These are phyloP conservation scores for Talaromyces albobiverticillius DNA, from an alignment of 2,329 filamentous ascomycete genomes.

Conservation along the genomic window DNA sequence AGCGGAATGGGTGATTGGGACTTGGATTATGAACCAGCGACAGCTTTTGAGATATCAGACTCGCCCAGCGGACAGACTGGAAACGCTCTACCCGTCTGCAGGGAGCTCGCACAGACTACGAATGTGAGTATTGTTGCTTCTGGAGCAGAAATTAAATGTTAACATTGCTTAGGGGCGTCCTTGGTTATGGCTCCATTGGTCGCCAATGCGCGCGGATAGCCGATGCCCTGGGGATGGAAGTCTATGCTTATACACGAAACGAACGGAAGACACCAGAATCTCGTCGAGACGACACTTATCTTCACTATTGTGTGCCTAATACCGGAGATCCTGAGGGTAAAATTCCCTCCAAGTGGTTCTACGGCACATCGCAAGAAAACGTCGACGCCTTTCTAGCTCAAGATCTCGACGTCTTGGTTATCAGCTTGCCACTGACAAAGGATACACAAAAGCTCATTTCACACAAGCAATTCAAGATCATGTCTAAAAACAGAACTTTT, in stretches of 20 bases:
- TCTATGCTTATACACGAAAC: slow-evolving; percentile 71
- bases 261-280: slow-evolving; percentile 53
- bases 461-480: slow-evolving; percentile 51
- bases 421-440: slow-evolving; percentile 57
- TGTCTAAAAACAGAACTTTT: slow-evolving; percentile 59
- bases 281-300: slow-evolving; percentile 26
- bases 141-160: background rate
- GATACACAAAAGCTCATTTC: slow-evolving; percentile 54
- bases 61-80: background rate
- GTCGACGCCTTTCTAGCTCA: slow-evolving; percentile 55
- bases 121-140: background rate
- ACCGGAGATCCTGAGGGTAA: background rate
- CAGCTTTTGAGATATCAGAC: slow-evolving; percentile 2
- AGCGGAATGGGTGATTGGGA: slow-evolving; percentile 1
- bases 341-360: slow-evolving; percentile 47
- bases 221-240: slow-evolving; percentile 66
- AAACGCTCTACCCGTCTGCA: background rate
- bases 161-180: background rate
- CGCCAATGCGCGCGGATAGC: slow-evolving; percentile 3
- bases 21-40: background rate
- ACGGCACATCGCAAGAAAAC: slow-evolving; percentile 49
- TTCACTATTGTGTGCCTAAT: background rate
- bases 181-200: background rate
- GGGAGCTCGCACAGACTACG: background rate
- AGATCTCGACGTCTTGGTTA: slow-evolving; percentile 56